A percentile compares a stretch with the other conserved stretches of the same genome.
These are phyloP conservation scores for Catharanthus roseus DNA, from an alignment of 257 asterid genomes.

Conservation along the genomic window DNA sequence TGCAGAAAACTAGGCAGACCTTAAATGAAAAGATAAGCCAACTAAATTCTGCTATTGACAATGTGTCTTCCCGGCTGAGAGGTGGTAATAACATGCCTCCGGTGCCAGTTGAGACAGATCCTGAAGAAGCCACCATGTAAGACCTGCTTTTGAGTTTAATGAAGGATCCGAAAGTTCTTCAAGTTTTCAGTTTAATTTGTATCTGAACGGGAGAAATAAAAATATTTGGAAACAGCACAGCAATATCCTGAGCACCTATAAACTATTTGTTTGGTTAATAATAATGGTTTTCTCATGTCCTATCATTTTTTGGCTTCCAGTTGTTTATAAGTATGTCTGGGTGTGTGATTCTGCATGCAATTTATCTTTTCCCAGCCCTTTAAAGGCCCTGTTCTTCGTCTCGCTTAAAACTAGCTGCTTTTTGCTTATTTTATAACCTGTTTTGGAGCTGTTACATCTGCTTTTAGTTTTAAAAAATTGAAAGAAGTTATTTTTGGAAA, in stretches of 20 bases:
- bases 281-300: background rate
- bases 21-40: slow-evolving; percentile 66
- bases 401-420: too few species aligned
- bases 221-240: background rate
- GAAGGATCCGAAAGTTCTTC: background rate
- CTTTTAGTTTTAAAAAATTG: too few species aligned
- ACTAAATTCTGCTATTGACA: slow-evolving; percentile 85
- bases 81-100: slow-evolving; percentile 53
- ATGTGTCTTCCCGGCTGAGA: slow-evolving; percentile 72
- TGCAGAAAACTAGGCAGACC: slow-evolving; percentile 74
- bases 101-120: slow-evolving; percentile 53
- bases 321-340: too few species aligned
- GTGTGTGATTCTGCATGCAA: background rate
- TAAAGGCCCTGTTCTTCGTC: too few species aligned
- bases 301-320: background rate
- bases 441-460: too few species aligned
- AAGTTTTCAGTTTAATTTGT: slow-evolving; percentile 3
- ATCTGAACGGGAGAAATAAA: background rate
- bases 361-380: background rate
- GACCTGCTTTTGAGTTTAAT: slow-evolving; percentile 9
- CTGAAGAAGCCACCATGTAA: slow-evolving; percentile 56
- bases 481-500: too few species aligned
- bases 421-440: too few species aligned
- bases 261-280: background rate
- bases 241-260: background rate